These are phyloP conservation scores for Abelmoschus esculentus DNA, from an alignment of 345 rosid species.

Conservation along the genomic window DNA sequence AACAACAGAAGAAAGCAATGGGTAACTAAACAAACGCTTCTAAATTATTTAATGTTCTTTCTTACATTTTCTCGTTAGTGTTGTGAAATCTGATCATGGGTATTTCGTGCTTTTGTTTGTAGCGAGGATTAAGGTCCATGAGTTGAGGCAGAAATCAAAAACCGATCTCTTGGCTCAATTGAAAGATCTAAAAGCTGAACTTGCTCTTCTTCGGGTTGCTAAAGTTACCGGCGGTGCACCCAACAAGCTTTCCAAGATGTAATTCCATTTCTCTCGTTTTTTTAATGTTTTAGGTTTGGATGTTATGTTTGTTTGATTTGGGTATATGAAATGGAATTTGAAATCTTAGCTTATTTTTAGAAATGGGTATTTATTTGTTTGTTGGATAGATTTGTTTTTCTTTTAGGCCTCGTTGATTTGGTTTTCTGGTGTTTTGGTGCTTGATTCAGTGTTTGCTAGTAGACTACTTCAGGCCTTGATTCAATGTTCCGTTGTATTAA, in stretches of 20 bases:
- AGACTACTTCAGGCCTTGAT: too few relatives aligned
- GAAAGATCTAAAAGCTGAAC: conserved; percentile 62
- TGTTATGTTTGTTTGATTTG: not conserved
- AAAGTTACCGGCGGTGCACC: conserved; percentile 72
- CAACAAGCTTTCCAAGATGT: conserved; percentile 68
- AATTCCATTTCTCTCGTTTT: not conserved
- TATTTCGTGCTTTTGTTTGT: not conserved
- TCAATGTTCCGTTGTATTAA: too few relatives aligned
- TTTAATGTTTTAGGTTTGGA: not conserved
- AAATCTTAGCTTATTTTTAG: not conserved
- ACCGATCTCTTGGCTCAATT: conserved; percentile 42
- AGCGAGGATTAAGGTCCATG: conserved; percentile 72
- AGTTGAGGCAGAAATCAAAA: conserved; percentile 55
- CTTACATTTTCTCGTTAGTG: not conserved
- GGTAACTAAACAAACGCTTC: not conserved
- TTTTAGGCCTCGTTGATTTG: too few relatives aligned
- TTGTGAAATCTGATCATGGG: not conserved
- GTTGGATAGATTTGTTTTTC: too few relatives aligned
- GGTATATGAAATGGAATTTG: not conserved
- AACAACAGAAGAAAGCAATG: conserved; percentile 2
- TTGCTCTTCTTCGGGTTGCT: conserved; percentile 64
- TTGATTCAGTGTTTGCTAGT: too few relatives aligned
- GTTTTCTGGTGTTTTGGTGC: too few relatives aligned
- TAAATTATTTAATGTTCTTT: not conserved
- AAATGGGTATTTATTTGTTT: not conserved